Evolutionary conservation across 257 asterid genomes (phyloP).

Genomic region (Mitragyna speciosa): DNA sequence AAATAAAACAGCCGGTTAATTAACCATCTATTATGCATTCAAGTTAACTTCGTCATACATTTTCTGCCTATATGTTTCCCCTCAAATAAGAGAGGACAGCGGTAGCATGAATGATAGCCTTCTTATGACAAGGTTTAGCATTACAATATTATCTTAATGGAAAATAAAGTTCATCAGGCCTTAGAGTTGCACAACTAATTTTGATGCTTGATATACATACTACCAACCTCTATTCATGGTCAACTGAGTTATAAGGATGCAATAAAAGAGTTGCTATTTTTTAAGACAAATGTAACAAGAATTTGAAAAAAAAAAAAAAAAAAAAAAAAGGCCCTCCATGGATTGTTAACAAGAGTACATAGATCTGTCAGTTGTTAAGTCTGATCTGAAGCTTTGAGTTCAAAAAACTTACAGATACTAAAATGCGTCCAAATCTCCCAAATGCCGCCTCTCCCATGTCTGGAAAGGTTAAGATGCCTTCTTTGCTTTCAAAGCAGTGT

Average conservation of each 20-base stretch:
- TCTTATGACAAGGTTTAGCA: background rate
- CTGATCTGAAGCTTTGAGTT: background rate
- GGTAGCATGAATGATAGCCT: background rate
- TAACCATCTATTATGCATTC: background rate
- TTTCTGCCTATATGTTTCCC: background rate
- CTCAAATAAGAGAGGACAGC: background rate
- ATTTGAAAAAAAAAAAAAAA: no score
- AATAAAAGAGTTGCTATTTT: background rate
- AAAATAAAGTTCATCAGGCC: background rate
- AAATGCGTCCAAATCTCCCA: conserved; percentile 69
- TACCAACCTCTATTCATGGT: background rate
- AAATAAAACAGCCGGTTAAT: background rate
- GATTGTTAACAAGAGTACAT: background rate
- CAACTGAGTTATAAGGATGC: background rate
- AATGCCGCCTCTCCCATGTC: conserved; percentile 92
- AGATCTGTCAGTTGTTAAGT: background rate
- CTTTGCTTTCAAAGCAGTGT: conserved; percentile 65
- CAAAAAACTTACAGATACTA: conserved; percentile 57
- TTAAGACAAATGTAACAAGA: background rate
- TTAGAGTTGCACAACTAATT: conserved; percentile 1
- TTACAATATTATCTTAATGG: background rate
- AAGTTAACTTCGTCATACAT: background rate
- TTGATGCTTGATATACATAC: background rate
- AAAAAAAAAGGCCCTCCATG: background rate
- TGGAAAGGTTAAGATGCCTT: conserved; percentile 64